A percentile compares a stretch with the other conserved stretches of the same genome.
Evolutionary conservation across 495 filamentous ascomycete species (phyloP).

Genomic region (Clavariopsis aquatica): DNA sequence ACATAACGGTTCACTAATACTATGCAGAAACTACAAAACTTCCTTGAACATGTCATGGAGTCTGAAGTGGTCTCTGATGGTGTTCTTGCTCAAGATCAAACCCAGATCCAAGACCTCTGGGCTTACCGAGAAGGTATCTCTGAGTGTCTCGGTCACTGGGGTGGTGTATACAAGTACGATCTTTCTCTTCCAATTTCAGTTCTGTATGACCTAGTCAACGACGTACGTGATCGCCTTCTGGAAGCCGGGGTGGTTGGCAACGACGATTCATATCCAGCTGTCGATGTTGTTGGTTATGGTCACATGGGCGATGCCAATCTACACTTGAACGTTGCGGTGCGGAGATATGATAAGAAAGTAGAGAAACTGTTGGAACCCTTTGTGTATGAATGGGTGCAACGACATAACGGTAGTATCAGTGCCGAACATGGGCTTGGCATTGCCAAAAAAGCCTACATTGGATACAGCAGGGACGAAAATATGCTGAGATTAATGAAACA

Average conservation of each 20-base stretch:
- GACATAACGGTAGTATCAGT: slow-evolving; percentile 85
- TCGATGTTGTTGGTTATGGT: slow-evolving; percentile 90
- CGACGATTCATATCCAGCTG: slow-evolving; percentile 72
- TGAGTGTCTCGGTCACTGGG: slow-evolving; percentile 83
- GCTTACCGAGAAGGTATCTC: slow-evolving; percentile 91
- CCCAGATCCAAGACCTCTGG: slow-evolving; percentile 84
- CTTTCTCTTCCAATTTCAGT: slow-evolving; percentile 88
- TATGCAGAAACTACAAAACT: slow-evolving; percentile 46
- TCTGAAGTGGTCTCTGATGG: slow-evolving; percentile 83
- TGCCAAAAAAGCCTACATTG: slow-evolving; percentile 91
- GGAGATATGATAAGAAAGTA: slow-evolving; percentile 82
- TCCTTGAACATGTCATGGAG: slow-evolving; percentile 88
- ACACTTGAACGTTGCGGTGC: slow-evolving; percentile 82
- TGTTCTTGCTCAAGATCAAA: slow-evolving; percentile 87
- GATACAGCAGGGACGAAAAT: slow-evolving; percentile 83
- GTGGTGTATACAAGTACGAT: slow-evolving; percentile 98
- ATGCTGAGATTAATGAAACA: slow-evolving; percentile 91
- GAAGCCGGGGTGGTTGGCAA: slow-evolving; percentile 76
- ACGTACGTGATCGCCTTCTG: slow-evolving; percentile 68
- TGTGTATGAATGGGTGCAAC: slow-evolving; percentile 93
- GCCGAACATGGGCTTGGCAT: slow-evolving; percentile 94
- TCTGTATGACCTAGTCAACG: slow-evolving; percentile 85
- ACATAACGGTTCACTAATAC: slow-evolving; percentile 9
- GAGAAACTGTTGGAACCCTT: slow-evolving; percentile 91
- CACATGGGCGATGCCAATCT: slow-evolving; percentile 98